Evolutionary conservation across 1,284 basidiomycete species (phyloP).

Genomic region (Spongiforma sp.): DNA sequence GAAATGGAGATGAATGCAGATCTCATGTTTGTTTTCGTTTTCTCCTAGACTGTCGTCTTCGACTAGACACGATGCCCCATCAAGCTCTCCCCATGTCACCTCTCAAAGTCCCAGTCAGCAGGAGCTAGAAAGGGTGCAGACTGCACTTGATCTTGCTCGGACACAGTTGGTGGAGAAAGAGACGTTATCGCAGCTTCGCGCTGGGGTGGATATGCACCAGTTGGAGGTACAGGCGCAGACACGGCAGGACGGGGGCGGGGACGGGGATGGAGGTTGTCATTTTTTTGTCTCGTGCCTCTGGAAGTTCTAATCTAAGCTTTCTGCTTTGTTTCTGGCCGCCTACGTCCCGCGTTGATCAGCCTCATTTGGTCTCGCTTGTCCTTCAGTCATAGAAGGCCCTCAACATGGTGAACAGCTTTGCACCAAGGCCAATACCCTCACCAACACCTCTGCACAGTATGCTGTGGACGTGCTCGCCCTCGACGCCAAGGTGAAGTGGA

Average conservation of each 20-base stretch:
- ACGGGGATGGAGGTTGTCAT: too few species aligned
- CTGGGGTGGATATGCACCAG: constrained; percentile 23
- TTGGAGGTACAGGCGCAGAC: constrained; percentile 6
- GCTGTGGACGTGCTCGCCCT: too few species aligned
- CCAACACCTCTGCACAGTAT: too few species aligned
- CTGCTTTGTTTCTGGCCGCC: too few species aligned
- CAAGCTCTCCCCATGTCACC: not conserved
- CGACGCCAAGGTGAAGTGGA: too few species aligned
- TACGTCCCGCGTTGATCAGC: too few species aligned
- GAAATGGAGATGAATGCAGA: constrained; percentile 15
- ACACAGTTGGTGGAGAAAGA: constrained; percentile 23
- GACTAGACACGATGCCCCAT: constrained; percentile 1
- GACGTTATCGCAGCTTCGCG: constrained; percentile 20
- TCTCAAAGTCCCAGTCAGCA: constrained; percentile 9
- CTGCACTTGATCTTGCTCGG: constrained; percentile 22
- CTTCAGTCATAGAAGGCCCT: too few species aligned
- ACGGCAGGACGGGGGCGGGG: not conserved
- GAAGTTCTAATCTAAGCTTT: too few species aligned
- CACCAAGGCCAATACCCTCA: too few species aligned
- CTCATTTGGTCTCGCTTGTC: too few species aligned
- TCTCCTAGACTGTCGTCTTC: constrained; percentile 27
- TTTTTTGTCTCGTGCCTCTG: too few species aligned
- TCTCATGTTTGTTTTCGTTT: constrained; percentile 28
- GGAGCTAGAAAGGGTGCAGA: constrained; percentile 23
- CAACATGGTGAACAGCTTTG: too few species aligned